Conservation (phyloP, 129 eudicot species). For the Flaveria ramosissima region DNA sequence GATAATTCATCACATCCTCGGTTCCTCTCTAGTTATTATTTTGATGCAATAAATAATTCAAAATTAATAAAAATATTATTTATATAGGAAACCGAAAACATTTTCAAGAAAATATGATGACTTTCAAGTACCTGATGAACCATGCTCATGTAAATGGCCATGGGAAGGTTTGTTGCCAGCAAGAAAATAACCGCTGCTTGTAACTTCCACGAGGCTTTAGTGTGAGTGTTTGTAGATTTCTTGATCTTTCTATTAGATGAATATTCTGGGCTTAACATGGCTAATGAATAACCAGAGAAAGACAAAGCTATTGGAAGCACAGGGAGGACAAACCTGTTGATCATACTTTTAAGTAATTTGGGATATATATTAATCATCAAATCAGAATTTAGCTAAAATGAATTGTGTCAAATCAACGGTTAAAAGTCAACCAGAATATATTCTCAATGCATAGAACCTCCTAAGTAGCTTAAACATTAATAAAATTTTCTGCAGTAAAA, state of each 20-base stretch:
- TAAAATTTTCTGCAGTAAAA: not conserved
- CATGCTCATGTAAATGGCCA: constrained; percentile 95
- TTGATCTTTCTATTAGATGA: constrained; percentile 40
- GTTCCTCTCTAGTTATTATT: constrained; percentile 69
- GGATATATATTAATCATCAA: not conserved
- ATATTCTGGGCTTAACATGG: constrained; percentile 41
- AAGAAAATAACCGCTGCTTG: constrained; percentile 53
- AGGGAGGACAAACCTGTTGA: constrained; percentile 92
- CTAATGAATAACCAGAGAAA: constrained; percentile 75
- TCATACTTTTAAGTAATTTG: constrained; percentile 1
- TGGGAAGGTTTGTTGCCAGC: constrained; percentile 83
- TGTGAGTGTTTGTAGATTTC: constrained; percentile 20
- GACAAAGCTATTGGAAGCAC: constrained; percentile 89
- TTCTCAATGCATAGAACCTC: not conserved
- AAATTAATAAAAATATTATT: not conserved
- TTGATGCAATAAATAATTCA: constrained; percentile 19
- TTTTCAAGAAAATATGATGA: not conserved
- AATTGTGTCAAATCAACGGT: not conserved
- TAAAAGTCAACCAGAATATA: not conserved
- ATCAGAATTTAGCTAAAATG: not conserved
- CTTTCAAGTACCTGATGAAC: constrained; percentile 78
- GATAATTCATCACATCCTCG: constrained; percentile 83
- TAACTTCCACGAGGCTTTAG: constrained; percentile 48
- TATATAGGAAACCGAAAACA: not conserved
- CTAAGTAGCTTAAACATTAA: not conserved